Conservation (phyloP, 192 early-diverging fungal species). For the Mortierella hygrophila region DNA sequence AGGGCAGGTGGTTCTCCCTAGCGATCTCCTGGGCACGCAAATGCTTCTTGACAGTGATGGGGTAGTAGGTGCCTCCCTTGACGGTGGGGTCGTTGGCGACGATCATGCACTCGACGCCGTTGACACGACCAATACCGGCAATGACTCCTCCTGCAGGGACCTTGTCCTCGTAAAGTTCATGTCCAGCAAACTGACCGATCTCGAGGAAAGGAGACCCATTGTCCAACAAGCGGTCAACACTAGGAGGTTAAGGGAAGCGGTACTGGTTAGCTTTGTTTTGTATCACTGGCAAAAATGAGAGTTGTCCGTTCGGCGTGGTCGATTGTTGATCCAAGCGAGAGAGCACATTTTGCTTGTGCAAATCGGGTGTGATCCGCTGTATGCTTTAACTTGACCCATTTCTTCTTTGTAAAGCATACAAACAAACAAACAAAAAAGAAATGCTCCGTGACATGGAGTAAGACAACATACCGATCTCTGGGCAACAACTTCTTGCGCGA, state of each 20-base stretch:
- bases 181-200: slow-evolving; percentile 93
- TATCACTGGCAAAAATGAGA: background rate
- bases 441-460: background rate
- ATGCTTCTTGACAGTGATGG: slow-evolving; percentile 97
- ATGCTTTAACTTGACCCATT: slow-evolving; percentile 6
- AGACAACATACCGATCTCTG: slow-evolving; percentile 77
- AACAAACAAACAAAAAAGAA: background rate
- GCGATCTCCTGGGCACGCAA: slow-evolving; percentile 97
- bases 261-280: background rate
- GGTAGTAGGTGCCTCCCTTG: slow-evolving; percentile 98
- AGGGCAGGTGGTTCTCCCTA: slow-evolving; percentile 91
- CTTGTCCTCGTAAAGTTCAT: slow-evolving; percentile 87
- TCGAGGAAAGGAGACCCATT: slow-evolving; percentile 93
- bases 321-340: background rate
- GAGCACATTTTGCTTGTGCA: background rate
- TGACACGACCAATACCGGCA: slow-evolving; percentile 95
- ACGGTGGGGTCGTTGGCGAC: slow-evolving; percentile 98
- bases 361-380: background rate
- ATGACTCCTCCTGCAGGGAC: slow-evolving; percentile 92
- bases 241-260: background rate
- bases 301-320: background rate
- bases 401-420: slow-evolving; percentile 19
- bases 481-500: slow-evolving; percentile 90
- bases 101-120: slow-evolving; percentile 94
- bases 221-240: slow-evolving; percentile 83